phyloP scores from a whole-genome alignment of 495 filamentous ascomycete species.

The Talaromyces ruber region DNA sequence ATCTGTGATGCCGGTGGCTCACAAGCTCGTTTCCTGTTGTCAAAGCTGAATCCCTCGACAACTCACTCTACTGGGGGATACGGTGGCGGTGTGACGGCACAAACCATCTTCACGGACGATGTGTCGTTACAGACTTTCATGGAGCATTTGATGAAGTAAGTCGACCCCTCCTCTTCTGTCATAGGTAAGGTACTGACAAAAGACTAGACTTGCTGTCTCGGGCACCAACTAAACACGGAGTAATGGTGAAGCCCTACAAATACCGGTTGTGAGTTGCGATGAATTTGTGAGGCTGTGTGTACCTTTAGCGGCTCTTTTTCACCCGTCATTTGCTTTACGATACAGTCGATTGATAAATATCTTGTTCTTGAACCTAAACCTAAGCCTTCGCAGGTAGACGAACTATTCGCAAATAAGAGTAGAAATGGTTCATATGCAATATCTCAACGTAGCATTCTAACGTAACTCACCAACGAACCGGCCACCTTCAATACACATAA shows the following conservation, averaged over 20 bases:
- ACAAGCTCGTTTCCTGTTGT: constrained; percentile 93
- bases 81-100: constrained; percentile 83
- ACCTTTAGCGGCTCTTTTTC: constrained; percentile 38
- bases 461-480: no score
- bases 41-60: constrained; percentile 95
- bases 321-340: constrained; percentile 18
- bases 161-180: constrained; percentile 6
- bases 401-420: neutral
- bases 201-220: constrained; percentile 50
- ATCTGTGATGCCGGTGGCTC: constrained; percentile 98
- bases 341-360: constrained; percentile 20
- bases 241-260: constrained; percentile 22
- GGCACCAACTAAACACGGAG: constrained; percentile 46
- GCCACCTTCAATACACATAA: no score
- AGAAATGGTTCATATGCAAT: neutral
- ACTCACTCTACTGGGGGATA: constrained; percentile 94
- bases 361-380: neutral
- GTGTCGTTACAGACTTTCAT: constrained; percentile 98
- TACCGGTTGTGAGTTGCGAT: constrained; percentile 19
- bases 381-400: neutral
- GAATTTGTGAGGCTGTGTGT: constrained; percentile 20
- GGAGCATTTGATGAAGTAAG: constrained; percentile 99
- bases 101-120: constrained; percentile 99
- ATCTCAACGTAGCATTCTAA: neutral
- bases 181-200: constrained; percentile 20